Conservation (phyloP, 257 asterid genomes). For the Solanum piurae region DNA sequence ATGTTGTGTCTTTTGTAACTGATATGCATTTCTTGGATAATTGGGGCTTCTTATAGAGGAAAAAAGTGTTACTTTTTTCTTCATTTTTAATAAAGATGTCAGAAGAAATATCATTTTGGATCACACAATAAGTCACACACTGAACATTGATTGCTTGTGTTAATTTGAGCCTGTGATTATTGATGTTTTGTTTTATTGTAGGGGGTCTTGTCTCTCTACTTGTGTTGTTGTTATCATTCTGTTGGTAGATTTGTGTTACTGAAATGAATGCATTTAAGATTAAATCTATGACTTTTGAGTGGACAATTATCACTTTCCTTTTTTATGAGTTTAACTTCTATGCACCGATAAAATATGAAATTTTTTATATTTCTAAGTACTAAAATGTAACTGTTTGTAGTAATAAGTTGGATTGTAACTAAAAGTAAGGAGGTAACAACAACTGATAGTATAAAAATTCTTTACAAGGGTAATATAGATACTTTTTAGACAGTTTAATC, state of each 20-base stretch:
- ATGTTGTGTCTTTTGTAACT: background rate
- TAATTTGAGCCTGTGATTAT: background rate
- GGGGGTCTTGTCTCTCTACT: background rate
- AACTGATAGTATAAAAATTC: no score
- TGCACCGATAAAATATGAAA: fast-evolving
- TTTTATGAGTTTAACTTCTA: background rate
- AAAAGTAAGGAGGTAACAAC: background rate
- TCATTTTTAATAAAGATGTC: constrained; percentile 19
- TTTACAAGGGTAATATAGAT: background rate
- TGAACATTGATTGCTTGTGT: constrained; percentile 2
- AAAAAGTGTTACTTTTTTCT: constrained; percentile 21
- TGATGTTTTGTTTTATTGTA: background rate
- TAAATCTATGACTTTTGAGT: background rate
- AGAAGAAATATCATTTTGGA: constrained; percentile 13
- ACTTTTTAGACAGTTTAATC: background rate
- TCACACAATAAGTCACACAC: background rate
- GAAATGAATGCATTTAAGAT: background rate
- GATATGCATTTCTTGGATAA: background rate
- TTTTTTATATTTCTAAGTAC: background rate
- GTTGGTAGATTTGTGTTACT: background rate
- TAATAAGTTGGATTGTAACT: background rate
- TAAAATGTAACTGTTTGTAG: background rate
- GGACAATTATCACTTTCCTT: background rate
- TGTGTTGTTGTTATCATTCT: background rate
- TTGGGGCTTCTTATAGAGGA: constrained; percentile 11